Percentiles rank a stretch among this genome's conserved stretches.
Evolutionary conservation across 139 green algal genomes (phyloP).

Genomic region (Tetradesmus obliquus): DNA sequence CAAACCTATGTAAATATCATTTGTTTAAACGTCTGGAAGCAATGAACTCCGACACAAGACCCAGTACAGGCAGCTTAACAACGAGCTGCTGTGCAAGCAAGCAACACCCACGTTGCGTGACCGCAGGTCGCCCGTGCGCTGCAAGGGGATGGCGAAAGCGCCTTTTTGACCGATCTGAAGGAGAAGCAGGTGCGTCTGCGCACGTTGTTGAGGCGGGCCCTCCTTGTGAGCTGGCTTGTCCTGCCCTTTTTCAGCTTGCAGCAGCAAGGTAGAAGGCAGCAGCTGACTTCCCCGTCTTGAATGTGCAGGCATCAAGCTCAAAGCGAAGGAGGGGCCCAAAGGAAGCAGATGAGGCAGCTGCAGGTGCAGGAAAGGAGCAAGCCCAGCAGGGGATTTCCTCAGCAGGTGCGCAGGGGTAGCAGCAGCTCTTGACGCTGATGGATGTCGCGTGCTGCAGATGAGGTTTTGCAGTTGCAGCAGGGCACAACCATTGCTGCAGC

Average conservation of each 20-base stretch:
- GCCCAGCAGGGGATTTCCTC: not conserved
- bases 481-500: not conserved
- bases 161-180: not conserved
- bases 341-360: not conserved
- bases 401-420: not conserved
- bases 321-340: constrained; percentile 9
- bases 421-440: not conserved
- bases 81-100: not conserved
- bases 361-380: not conserved
- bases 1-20: not conserved
- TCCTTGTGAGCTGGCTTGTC: not conserved
- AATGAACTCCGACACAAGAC: not conserved
- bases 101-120: not conserved
- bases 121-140: constrained; percentile 2
- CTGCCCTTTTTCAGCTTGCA: not conserved
- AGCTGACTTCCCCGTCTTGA: not conserved
- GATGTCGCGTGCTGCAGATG: not conserved
- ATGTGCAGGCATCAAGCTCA: not conserved
- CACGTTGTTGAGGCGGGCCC: not conserved
- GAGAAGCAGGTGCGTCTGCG: constrained; percentile 11
- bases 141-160: not conserved
- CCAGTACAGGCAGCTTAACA: not conserved
- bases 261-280: not conserved
- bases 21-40: not conserved
- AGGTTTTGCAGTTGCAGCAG: no score